A percentile compares a stretch with the other conserved stretches of the same genome.
Evolutionary conservation across 2,329 filamentous ascomycete species (phyloP).

Genomic region (Scopulariopsis brevicaulis): DNA sequence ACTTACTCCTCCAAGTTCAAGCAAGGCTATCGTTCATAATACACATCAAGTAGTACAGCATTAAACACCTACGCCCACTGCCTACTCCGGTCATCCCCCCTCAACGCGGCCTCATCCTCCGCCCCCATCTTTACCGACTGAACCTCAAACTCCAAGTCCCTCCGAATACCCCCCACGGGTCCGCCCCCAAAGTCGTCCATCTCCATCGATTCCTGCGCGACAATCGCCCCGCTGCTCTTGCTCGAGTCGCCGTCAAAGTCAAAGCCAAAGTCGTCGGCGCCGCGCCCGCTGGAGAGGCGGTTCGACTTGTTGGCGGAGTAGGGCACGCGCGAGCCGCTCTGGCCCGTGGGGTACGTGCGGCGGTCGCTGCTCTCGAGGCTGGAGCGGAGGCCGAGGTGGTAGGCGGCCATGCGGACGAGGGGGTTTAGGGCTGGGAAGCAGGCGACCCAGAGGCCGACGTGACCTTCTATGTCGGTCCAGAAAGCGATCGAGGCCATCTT

Average conservation of each 20-base stretch:
- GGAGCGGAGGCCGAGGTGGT: conserved; percentile 14
- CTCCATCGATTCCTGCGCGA: not conserved
- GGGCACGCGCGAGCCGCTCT: not conserved
- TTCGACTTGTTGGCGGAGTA: not conserved
- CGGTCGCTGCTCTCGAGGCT: conserved; percentile 5
- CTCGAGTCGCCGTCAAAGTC: conserved; percentile 1
- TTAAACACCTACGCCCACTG: not conserved
- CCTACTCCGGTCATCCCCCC: not conserved
- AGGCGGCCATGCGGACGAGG: conserved; percentile 18
- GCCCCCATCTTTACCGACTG: not conserved
- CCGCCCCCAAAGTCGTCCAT: not conserved
- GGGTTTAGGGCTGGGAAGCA: conserved; percentile 28
- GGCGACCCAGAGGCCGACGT: conserved; percentile 28
- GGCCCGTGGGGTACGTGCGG: not conserved
- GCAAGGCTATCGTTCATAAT: too few species aligned
- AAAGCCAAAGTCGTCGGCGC: not conserved
- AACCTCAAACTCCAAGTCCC: conserved; percentile 1
- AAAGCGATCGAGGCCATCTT: conserved; percentile 21
- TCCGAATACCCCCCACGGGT: not conserved
- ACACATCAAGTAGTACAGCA: too few species aligned
- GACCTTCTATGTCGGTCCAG: conserved; percentile 28
- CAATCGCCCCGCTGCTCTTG: conserved; percentile 4
- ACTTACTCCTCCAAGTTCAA: too few species aligned
- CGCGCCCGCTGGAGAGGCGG: not conserved
- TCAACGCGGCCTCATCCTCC: not conserved